phyloP scores from a whole-genome alignment of 1,284 basidiomycete genomes.

The Cryptococcus wingfieldii region DNA sequence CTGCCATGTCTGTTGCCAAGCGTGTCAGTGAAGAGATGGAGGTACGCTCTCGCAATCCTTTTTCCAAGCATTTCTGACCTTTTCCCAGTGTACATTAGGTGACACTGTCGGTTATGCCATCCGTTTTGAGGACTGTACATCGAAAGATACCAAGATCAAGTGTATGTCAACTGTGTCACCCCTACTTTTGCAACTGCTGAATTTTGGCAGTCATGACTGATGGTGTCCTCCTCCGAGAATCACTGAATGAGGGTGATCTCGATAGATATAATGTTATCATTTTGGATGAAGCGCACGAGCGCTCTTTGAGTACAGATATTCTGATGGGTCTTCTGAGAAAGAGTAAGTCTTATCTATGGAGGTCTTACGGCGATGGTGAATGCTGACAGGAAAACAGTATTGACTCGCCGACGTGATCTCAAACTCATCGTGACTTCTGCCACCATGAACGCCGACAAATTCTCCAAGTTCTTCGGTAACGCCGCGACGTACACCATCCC shows the following conservation, averaged over 20 bases:
- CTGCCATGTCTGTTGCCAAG: slow-evolving; percentile 98
- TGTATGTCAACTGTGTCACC: slow-evolving; percentile 54
- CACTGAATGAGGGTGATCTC: slow-evolving; percentile 89
- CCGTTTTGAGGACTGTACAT: slow-evolving; percentile 95
- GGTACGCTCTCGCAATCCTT: slow-evolving; percentile 30
- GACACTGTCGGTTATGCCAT: slow-evolving; percentile 90
- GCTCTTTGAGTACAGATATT: slow-evolving; percentile 92
- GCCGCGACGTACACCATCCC: slow-evolving; percentile 96
- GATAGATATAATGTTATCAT: slow-evolving; percentile 95
- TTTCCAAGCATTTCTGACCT: not conserved
- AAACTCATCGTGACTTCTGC: slow-evolving; percentile 97
- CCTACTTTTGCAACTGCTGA: not conserved
- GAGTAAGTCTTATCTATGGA: slow-evolving; percentile 56
- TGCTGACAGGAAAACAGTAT: slow-evolving; percentile 56
- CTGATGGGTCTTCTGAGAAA: slow-evolving; percentile 92
- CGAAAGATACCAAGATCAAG: slow-evolving; percentile 87
- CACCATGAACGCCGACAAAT: slow-evolving; percentile 99
- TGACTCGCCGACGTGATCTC: slow-evolving; percentile 83
- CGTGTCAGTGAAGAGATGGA: slow-evolving; percentile 92
- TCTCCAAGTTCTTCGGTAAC: slow-evolving; percentile 90
- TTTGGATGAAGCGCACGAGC: slow-evolving; percentile 94
- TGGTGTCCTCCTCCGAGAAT: slow-evolving; percentile 91
- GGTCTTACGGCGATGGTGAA: not conserved
- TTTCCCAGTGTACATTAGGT: slow-evolving; percentile 71
- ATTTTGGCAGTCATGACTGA: slow-evolving; percentile 81